Base-by-base conservation (phyloP, 768 basidiomycete species). In the Tulasnella sp. region DNA sequence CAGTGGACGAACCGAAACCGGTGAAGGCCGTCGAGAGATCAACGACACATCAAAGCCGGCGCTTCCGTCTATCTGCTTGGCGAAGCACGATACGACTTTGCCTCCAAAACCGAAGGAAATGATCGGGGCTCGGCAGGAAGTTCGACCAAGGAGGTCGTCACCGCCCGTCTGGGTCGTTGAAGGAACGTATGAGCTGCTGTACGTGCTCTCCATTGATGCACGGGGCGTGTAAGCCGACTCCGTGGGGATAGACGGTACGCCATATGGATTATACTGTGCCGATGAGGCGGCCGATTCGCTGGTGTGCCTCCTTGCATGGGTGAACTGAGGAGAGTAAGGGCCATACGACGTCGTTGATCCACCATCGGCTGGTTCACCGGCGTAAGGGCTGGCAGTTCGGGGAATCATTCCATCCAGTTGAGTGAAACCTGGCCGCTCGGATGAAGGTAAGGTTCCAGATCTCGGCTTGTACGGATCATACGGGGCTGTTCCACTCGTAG, bases 81-180 rank as follows among this genome's bases (percentile, higher is more conserved):
- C 95, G 86, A 97, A 98, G 83, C 93, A 96, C 10, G 94, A 91
- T 11, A 96, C 88, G 78, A 98, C 81, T 82, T 92, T 92, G 15
- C 96, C 96, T n/a, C 95, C 95, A 81, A 96, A 96, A 0, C 97
- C 97, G 81, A 98, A 98, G 79, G 90, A 92, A 75, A 96, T 86
- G 39, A 98, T 86, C 0, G 96, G 96, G 11, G 91, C 89, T 48
- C 90, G 89, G 76, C 3, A 90, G 86, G 23, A 9, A 6, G 91
- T 90, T 67, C 94, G 89, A 39, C 91, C 90, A 2, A 95, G 85
- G 6, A 93, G 93, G 82, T 95, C 94, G 81, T 95, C 94, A 9
- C 91, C 88, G 37, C 93, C 94, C 69, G 94, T 82, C 26, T 94
- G 85, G 0, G 94, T 94, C 0, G 94, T 92, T 0, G 94, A 95